phyloP scores from a whole-genome alignment of 2,329 filamentous ascomycete genomes.

The Colletotrichum coccodes region DNA sequence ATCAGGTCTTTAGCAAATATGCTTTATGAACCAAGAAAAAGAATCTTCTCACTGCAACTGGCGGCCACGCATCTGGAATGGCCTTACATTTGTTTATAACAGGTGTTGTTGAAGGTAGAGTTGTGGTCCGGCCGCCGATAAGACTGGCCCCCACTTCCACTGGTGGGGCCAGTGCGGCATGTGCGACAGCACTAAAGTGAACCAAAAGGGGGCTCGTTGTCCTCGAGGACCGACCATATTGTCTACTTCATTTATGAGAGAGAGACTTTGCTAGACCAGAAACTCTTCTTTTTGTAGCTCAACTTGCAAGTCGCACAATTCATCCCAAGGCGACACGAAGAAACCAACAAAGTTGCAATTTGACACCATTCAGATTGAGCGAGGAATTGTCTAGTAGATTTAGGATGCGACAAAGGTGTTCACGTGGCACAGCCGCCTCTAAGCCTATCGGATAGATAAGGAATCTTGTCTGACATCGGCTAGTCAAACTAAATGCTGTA shows the following conservation, averaged over 20 bases:
- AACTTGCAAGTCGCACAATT: neutral
- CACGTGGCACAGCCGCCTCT: no score
- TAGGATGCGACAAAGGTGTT: no score
- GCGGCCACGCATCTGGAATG: conserved; percentile 41
- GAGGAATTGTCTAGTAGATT: no score
- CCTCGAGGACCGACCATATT: neutral
- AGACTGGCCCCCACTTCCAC: neutral
- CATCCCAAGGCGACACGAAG: neutral
- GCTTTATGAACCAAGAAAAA: neutral
- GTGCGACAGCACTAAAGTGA: neutral
- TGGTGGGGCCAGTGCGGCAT: neutral
- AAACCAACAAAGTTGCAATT: no score
- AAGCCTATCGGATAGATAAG: no score
- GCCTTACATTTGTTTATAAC: conserved; percentile 42
- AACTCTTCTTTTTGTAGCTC: neutral
- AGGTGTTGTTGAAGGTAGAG: neutral
- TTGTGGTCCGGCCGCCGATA: neutral
- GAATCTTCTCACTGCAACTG: conserved; percentile 29
- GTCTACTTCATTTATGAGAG: neutral
- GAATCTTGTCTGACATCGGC: no score
- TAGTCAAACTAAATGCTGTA: no score
- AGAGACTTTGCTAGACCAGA: neutral
- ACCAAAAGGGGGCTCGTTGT: neutral
- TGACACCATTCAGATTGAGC: no score
- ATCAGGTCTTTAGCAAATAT: neutral